Evolutionary conservation across 352 stramenopile species (phyloP), one percentile per base, ranked within the genome.

Genomic region (Globisporangium middletonii): DNA sequence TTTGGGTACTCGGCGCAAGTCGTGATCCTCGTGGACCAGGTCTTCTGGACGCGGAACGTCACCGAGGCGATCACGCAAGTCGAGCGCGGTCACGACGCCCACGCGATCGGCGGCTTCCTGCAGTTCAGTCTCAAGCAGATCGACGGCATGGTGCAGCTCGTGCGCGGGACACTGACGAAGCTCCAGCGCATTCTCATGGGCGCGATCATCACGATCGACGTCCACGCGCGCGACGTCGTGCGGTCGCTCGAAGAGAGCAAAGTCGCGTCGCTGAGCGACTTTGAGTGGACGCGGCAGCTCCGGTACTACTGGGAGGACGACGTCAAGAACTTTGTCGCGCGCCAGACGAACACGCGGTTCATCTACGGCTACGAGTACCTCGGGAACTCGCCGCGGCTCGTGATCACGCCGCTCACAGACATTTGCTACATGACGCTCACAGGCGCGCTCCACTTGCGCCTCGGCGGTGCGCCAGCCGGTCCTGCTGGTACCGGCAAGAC

Each of bases 341-440:
- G 79, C 11, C 84, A 94, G 52, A 93, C 84, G 3, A 94, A 93
- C 55, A 92, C 84, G 1, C 71, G 81, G 0, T 94, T 93, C 53
- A 81, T 94, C 26, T 94, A 93, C 50, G 84, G 73, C 26, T 94
- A 92, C 62, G 84, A 94, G 59, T 94, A 94, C 60, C 67, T 94
- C 13, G 84, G 83, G 3, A 94, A 94, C 58, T 90, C 80, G 1
- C 83, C 83, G 4, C 77, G 84, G 13, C 67, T 94, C 16, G 84
- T 94, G 33, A 92, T 94, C 58, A 94, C 84, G 1, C 84, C 84
- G 6, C 61, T 94, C 42, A 94, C 85, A 0, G 85, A 94, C 53
- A 88, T 96, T 71, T 92, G 84, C 63, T 93, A 92, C 61, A 98
- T 98, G 92, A 98, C 94, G 23, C 81, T 98, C 4, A 98, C 94